Base-by-base conservation (phyloP, 2,329 filamentous ascomycete species). In the Aspergillus aculeatus region DNA sequence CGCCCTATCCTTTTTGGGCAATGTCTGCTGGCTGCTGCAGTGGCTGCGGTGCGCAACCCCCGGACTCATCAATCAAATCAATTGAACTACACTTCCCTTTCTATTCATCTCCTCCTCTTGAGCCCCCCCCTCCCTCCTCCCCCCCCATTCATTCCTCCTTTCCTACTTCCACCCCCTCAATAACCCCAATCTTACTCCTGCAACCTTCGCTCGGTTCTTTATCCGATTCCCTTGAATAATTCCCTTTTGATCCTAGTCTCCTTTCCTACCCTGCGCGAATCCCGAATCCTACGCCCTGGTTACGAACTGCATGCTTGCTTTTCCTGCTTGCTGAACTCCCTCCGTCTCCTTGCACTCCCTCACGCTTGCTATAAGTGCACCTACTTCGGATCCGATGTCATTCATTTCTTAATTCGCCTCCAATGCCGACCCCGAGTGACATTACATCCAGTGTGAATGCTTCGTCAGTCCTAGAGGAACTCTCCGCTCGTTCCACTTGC, bases 391-490 rank as follows among this genome's bases (percentile, higher is more conserved):
- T 69, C 73, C 73, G 67, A 75, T 77, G 73, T 73, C 66, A 70
- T 66, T 66, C 66, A 65, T 66, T 63, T 64, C 59, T 65, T 77
- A 62, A 75, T 71, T 70, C 68, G 69, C 71, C 72, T 77, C 44
- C 73, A 74, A 83, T 83, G 81, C 81, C 81, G 69, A 82, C 80
- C 59, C 78, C 77, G 67, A 78, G 75, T 72, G 67, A 74, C 75
- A 77, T 71, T 72, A 75, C 73, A 71, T 75, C 74, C 70, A 70
- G 69, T 55, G 72, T 78, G 68, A 73, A 73, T 68, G 73, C 75
- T 67, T 66, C 71, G 65, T 75, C 76, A 69, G 78, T 78, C 74
- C 74, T 71, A 71, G 77, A 77, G 68, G 73, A 74, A 62, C 68
- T 77, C 66, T 75, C 78, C 65, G 71, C 74, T 69, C 81, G 75